Base-by-base conservation (phyloP, 2,329 filamentous ascomycete genomes). In the Clarireedia homoeocarpa region DNA sequence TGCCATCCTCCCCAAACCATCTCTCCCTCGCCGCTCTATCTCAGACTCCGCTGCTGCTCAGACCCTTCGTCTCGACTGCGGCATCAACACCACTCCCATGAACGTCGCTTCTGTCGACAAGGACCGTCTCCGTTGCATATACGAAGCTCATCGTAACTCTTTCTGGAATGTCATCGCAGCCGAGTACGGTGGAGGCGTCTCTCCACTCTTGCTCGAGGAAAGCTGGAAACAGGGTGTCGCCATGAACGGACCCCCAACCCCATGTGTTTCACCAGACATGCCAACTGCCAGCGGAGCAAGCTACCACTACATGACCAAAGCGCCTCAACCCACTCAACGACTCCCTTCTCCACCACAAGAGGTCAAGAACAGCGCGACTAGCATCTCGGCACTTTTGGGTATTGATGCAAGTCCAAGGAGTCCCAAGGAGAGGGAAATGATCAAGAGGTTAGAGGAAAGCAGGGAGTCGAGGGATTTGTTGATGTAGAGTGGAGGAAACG, bases 101-200 rank as follows among this genome's bases (percentile, higher is more conserved):
- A 65, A 65, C 56, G 57, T 68, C 34, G 62, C 64, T 49, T 66
- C 65, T 39, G 61, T 70, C 49, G 83, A 89, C 69, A 77, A 84
- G 65, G 74, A 78, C 27, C 84, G 86, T 48, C 82, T 92, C 24
- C 80, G 83, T 48, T 76, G 80, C 58, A 81, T 91, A 62, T 91
- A 91, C 71, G 79, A 83, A 52, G 74, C 80, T 6, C 86, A 89
- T 71, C 82, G 86, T 45, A 75, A 78, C 51, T 79, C 81, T 7
- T 91, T 92, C 73, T 92, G 88, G 88, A 76, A 80, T 36, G 77
- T 80, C 48, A 79, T 92, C 38, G 86, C 87, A 30, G 74, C 80
- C 26, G 86, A 90, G 65, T 91, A 91, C 66, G 86, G 86, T 53
- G 70, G 74, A 14, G 80, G 82, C 36, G 77, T 77, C 1, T 84